phyloP scores from a whole-genome alignment of 2,329 filamentous ascomycete genomes.

The Verticillium nubilum region DNA sequence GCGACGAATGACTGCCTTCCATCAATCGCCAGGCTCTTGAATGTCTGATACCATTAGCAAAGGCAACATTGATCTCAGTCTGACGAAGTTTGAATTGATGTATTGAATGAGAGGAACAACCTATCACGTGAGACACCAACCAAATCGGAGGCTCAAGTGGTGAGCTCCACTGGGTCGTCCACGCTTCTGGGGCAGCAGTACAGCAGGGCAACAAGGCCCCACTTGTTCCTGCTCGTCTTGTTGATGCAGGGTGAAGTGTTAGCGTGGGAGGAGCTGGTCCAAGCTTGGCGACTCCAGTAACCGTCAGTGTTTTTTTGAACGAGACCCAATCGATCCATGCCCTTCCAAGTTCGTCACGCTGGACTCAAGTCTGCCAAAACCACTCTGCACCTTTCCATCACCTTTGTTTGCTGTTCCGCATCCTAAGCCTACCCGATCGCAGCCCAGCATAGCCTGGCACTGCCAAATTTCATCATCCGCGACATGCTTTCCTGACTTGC shows the following conservation, averaged over 20 bases:
- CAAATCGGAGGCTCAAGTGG: background rate
- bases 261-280: conserved; percentile 20
- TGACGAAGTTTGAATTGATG: no score
- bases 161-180: background rate
- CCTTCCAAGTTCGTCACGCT: conserved; percentile 12
- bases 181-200: background rate
- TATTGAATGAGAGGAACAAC: no score
- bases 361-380: background rate
- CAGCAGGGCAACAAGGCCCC: conserved; percentile 6
- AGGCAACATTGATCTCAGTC: no score
- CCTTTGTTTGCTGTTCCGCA: background rate
- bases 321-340: conserved; percentile 18
- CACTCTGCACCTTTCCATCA: background rate
- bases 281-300: conserved; percentile 28
- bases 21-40: no score
- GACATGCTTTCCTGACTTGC: background rate
- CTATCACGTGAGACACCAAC: background rate
- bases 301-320: conserved; percentile 18
- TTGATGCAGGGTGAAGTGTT: conserved; percentile 1
- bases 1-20: no score
- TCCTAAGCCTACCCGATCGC: background rate
- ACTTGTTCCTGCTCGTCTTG: background rate
- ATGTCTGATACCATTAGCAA: no score
- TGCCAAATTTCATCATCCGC: background rate
- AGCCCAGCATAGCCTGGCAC: background rate